A percentile compares a stretch with the other conserved stretches of the same genome.
These are phyloP conservation scores for Microthyrium microscopicum DNA, from an alignment of 2,329 filamentous ascomycete genomes.

Conservation along the genomic window DNA sequence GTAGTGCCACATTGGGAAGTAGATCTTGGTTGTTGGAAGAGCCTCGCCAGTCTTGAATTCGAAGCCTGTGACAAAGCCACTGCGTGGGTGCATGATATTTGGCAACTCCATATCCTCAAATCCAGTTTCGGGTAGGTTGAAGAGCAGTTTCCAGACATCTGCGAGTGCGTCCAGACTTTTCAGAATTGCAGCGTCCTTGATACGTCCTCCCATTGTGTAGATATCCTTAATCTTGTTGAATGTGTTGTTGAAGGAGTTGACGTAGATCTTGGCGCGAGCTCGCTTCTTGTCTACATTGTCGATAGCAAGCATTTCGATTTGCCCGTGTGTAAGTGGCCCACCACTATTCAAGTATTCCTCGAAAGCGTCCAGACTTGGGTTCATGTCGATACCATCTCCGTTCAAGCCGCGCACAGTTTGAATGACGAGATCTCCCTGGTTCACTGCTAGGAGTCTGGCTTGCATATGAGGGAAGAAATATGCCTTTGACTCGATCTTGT, in stretches of 20 bases:
- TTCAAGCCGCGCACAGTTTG: too few species aligned
- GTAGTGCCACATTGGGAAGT: not conserved
- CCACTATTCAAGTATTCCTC: not conserved
- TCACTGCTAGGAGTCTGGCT: too few species aligned
- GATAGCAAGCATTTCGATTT: not conserved
- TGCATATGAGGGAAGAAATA: too few species aligned
- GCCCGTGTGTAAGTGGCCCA: not conserved
- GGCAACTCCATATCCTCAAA: not conserved
- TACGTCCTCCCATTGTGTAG: not conserved
- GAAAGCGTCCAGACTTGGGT: not conserved
- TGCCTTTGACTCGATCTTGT: too few species aligned
- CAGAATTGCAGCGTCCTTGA: not conserved
- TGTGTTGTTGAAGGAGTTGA: not conserved
- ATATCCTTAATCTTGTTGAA: not conserved
- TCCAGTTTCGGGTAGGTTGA: not conserved
- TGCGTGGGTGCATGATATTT: not conserved
- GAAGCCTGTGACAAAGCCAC: not conserved
- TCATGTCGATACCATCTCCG: too few species aligned
- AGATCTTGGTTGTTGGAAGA: not conserved
- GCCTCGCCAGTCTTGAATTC: not conserved
- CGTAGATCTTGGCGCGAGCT: not conserved
- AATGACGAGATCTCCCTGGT: too few species aligned
- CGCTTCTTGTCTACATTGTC: not conserved
- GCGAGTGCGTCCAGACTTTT: not conserved
- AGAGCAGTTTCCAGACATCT: not conserved